Base-by-base conservation (phyloP, 139 green algal genomes). In the Penium margaritaceum region DNA sequence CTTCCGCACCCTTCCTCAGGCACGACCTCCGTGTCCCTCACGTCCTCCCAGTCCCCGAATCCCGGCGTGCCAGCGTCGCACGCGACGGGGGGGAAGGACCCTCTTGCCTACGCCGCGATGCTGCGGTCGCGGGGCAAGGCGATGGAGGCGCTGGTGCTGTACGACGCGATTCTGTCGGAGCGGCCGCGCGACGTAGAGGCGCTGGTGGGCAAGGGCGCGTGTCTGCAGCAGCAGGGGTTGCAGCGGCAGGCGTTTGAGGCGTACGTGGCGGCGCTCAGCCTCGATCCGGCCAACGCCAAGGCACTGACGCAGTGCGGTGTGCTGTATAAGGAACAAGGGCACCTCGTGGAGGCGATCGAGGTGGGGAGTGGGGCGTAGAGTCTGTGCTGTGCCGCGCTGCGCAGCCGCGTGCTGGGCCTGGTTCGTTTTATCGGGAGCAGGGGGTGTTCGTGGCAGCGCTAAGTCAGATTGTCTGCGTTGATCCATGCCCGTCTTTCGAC, bases 281-380 rank as follows among this genome's bases (percentile, higher is more conserved):
- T 75, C 15, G 44, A 79, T 24, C 64, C 64, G 17, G 51, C 14
- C n/a, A n/a, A 79, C 37, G 35, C 63, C 17, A 12, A 14, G 14
- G 72, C 64, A 12, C 29, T 79, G 30, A 69, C 72, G 36, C 36
- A 66, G 30, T 76, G 27, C 21, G 72, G 72, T 4, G 15, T 70
- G 30, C 36, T 79, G 21, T 79, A 79, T 36, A 79, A 74, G 70
- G 70, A 77, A 37, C 14, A 77, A 37, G 70, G 61, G 15, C 61
- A 43, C 19, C 61, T 77, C 24, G 9, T 75, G 30, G 33, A 77
- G 70, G 70, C 60, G 12, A 30, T 30, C 36, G 62, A 77, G 60
- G 70, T 77, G 37, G 9, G 41, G n/a, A n/a, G n/a, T n/a, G n/a
- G n/a, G n/a, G n/a, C n/a, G n/a, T n/a, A n/a, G n/a, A n/a, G n/a